These are phyloP conservation scores for Penicillium sp. DNA, from an alignment of 2,329 filamentous ascomycete genomes.

Conservation along the genomic window DNA sequence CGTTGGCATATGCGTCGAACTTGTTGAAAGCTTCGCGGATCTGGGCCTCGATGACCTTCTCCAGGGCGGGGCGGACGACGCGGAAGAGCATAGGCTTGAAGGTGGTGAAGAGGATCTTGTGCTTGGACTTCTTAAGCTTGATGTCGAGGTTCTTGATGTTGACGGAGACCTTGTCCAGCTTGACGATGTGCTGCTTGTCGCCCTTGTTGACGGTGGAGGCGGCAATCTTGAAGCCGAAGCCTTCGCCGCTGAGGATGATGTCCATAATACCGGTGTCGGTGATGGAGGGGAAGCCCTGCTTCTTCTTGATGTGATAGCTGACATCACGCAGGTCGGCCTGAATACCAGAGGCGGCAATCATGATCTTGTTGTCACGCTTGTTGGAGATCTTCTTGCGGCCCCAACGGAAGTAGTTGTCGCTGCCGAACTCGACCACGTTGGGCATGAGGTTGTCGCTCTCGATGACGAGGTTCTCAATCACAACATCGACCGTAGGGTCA, in stretches of 20 bases:
- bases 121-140: constrained; percentile 90
- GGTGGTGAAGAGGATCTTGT: constrained; percentile 84
- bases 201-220: constrained; percentile 75
- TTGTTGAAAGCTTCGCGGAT: constrained; percentile 80
- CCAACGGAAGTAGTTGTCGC: constrained; percentile 93
- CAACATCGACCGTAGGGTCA: constrained; percentile 78
- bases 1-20: constrained; percentile 70
- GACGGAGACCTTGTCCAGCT: constrained; percentile 84
- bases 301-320: constrained; percentile 92
- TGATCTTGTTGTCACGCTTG: constrained; percentile 79
- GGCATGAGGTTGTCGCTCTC: constrained; percentile 97
- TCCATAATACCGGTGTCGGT: constrained; percentile 87
- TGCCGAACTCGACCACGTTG: constrained; percentile 83
- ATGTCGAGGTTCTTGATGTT: constrained; percentile 79
- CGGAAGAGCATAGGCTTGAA: constrained; percentile 87
- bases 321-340: constrained; percentile 90
- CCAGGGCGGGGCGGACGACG: constrained; percentile 77
- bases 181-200: constrained; percentile 84
- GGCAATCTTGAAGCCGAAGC: constrained; percentile 89
- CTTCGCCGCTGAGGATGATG: constrained; percentile 80
- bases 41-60: constrained; percentile 85
- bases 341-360: constrained; percentile 82
- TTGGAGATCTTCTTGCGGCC: constrained; percentile 83
- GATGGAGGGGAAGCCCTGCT: constrained; percentile 86
- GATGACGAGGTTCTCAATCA: constrained; percentile 91